A percentile compares a stretch with the other conserved stretches of the same genome.
Conservation (phyloP, 768 basidiomycete species). For the Lactarius hatsudake region DNA sequence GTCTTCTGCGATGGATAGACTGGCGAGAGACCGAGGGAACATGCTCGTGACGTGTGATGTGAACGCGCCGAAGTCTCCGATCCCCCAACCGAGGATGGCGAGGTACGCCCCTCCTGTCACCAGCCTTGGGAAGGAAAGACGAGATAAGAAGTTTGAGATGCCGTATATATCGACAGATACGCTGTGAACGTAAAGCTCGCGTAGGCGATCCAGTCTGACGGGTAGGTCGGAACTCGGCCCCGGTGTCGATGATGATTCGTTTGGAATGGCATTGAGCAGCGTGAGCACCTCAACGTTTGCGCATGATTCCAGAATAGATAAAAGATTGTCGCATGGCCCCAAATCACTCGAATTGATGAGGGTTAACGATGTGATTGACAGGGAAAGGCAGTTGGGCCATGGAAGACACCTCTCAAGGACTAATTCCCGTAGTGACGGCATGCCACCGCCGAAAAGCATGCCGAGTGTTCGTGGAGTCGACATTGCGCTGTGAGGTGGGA, state of each 20-base stretch:
- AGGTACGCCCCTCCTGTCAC: constrained; percentile 4
- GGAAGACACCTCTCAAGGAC: constrained; percentile 5
- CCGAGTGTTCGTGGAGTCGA: neutral
- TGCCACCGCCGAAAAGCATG: constrained; percentile 2
- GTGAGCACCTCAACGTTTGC: constrained; percentile 12
- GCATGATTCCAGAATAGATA: neutral
- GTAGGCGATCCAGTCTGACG: neutral
- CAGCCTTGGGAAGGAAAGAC: constrained; percentile 1
- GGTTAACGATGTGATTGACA: neutral
- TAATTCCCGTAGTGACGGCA: constrained; percentile 7
- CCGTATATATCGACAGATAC: constrained; percentile 4
- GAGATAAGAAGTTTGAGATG: constrained; percentile 1
- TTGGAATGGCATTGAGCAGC: constrained; percentile 1
- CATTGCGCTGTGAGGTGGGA: neutral
- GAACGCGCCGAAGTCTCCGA: neutral
- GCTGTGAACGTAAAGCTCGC: constrained; percentile 9
- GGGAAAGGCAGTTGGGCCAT: constrained; percentile 1
- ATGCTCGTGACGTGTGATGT: neutral
- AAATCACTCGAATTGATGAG: constrained; percentile 6
- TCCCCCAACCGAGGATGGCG: neutral
- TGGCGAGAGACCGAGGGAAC: neutral
- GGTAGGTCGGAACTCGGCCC: constrained; percentile 16
- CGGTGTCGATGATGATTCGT: constrained; percentile 1
- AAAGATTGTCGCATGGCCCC: neutral
- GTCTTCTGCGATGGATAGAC: constrained; percentile 4